phyloP scores from a whole-genome alignment of 2,329 filamentous ascomycete genomes.

The Trichoderma sp. region DNA sequence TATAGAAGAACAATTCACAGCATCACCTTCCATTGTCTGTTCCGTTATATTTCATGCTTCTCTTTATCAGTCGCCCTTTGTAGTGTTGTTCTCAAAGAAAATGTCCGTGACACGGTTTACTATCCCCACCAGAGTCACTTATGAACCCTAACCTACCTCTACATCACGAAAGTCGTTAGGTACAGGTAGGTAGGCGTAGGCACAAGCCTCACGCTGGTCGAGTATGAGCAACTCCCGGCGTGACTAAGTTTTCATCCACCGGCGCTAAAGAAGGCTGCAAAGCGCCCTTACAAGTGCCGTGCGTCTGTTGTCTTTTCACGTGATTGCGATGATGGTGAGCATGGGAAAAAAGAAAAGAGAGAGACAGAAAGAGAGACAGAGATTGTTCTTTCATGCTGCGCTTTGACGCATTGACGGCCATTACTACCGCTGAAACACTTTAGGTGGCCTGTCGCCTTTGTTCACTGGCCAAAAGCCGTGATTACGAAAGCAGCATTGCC shows the following conservation, averaged over 20 bases:
- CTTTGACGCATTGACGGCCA: slow-evolving; percentile 6
- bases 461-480: background rate
- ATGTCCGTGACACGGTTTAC: background rate
- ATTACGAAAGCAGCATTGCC: slow-evolving; percentile 4
- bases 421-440: background rate
- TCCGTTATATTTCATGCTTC: background rate
- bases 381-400: background rate
- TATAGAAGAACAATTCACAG: background rate
- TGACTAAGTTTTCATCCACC: background rate
- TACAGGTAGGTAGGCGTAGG: no score
- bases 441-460: background rate
- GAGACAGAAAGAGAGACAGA: background rate
- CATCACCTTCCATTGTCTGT: background rate
- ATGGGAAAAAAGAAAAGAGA: background rate
- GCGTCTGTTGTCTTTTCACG: background rate
- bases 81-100: background rate
- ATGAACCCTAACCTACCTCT: background rate
- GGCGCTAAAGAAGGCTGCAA: background rate
- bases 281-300: background rate
- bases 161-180: background rate
- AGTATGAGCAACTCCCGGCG: background rate
- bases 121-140: background rate
- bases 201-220: background rate
- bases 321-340: background rate
- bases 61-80: background rate